These are phyloP conservation scores for Paradendryphiella salina DNA, from an alignment of 2,329 filamentous ascomycete species.

Conservation along the genomic window DNA sequence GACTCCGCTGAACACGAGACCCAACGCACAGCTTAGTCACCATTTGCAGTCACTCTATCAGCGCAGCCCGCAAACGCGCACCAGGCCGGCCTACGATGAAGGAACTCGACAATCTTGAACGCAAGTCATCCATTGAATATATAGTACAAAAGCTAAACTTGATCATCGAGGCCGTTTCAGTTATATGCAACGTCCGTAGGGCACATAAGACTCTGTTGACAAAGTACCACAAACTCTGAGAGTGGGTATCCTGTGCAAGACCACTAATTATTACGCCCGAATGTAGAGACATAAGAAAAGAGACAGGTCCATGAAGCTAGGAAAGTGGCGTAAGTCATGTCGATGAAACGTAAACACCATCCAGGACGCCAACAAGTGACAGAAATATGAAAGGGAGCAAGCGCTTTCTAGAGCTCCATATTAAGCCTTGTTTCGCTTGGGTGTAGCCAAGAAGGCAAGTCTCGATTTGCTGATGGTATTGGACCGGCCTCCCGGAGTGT, in stretches of 20 bases:
- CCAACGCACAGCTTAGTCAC: constrained; percentile 18
- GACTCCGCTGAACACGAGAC: constrained; percentile 11
- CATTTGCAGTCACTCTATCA: neutral
- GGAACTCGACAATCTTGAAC: neutral
- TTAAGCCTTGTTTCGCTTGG: constrained; percentile 42
- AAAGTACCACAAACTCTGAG: constrained; percentile 15
- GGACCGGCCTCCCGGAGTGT: constrained; percentile 34
- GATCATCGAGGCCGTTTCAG: constrained; percentile 16
- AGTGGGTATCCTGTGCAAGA: constrained; percentile 5
- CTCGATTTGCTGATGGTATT: constrained; percentile 44
- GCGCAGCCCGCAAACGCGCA: no score
- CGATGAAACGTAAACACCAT: neutral
- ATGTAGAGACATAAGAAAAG: constrained; percentile 14
- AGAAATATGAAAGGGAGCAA: neutral
- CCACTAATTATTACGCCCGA: constrained; percentile 18
- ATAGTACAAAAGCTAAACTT: constrained; percentile 23
- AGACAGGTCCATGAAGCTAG: constrained; percentile 6
- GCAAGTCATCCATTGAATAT: constrained; percentile 17
- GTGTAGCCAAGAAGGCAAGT: constrained; percentile 46
- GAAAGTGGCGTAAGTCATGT: constrained; percentile 10
- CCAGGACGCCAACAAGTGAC: constrained; percentile 14
- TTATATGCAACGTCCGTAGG: constrained; percentile 21
- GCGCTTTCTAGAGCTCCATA: neutral
- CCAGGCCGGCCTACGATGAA: no score
- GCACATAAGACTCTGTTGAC: constrained; percentile 11